Evolutionary conservation across 345 rosid species (phyloP).

Genomic region (Dimocarpus longan): DNA sequence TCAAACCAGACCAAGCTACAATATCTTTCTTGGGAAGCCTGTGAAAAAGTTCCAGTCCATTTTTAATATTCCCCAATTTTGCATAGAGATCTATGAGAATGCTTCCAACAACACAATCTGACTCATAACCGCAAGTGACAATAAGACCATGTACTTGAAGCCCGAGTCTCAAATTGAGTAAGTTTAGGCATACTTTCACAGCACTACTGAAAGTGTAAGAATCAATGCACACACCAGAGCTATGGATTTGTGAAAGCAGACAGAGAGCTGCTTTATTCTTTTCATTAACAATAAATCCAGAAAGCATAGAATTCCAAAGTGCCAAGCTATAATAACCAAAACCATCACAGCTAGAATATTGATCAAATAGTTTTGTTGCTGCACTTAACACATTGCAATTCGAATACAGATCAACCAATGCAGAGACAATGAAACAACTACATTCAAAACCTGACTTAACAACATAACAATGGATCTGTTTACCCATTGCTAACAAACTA

Average conservation of each 20-base stretch:
- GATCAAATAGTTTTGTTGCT: constrained; percentile 44
- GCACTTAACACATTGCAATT: constrained; percentile 48
- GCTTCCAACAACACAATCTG: constrained; percentile 65
- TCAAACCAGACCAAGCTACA: constrained; percentile 65
- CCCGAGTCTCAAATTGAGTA: constrained; percentile 49
- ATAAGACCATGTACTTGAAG: constrained; percentile 66
- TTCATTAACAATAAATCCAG: constrained; percentile 53
- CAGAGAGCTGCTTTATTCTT: constrained; percentile 45
- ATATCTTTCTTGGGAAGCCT: constrained; percentile 60
- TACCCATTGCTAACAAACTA: constrained; percentile 48
- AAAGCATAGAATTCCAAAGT: constrained; percentile 68
- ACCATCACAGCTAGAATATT: constrained; percentile 5
- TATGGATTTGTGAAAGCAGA: constrained; percentile 46
- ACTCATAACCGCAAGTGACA: constrained; percentile 53
- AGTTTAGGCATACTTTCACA: constrained; percentile 58
- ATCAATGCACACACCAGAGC: constrained; percentile 46
- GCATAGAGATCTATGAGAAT: constrained; percentile 61
- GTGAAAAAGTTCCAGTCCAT: constrained; percentile 43
- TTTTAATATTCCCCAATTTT: constrained; percentile 44
- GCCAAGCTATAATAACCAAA: constrained; percentile 31
- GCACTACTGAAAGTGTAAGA: constrained; percentile 66
- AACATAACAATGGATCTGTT: constrained; percentile 59
- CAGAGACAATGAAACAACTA: constrained; percentile 55
- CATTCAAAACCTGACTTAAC: constrained; percentile 54
- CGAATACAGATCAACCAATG: constrained; percentile 74